Base-by-base conservation (phyloP, 306 rosid species). In the Dryas alaskensis region DNA sequence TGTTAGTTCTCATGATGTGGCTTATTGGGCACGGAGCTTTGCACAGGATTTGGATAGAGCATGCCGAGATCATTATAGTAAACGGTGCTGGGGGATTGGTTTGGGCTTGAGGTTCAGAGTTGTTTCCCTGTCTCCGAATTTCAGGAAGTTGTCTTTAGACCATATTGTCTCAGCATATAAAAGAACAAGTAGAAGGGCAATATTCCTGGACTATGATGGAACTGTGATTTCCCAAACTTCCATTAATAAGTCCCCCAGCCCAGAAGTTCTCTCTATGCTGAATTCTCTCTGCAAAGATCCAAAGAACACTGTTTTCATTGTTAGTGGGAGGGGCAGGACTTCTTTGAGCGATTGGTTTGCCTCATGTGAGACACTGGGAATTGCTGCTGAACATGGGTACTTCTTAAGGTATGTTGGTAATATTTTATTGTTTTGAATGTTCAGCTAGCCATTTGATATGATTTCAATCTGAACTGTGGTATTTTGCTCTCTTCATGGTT, bases 321-420 rank as follows among this genome's bases (percentile, higher is more conserved):
- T 93, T 60, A 93, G 98, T 42, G 98, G 92, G 58, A 87, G 97
- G 81, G 92, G 90, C 53, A 85, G 83, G 74, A 85, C 76, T 73
- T 84, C 90, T 59, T 82, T 93, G 31, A 73, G 87, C 43, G 87
- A 85, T 52, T 91, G 98, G 97, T 87, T 93, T 75, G 67, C 86
- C 67, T 81, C 97, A 22, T 89, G 93, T 72, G 77, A 87, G 78
- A 80, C 12, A 60, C 87, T 93, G 65, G 98, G 96, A 69, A 87
- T 93, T 70, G 95, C 96, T 5, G 96, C 98, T 12, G 98, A 93
- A 73, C 96, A 93, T 78, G 98, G 98, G 19, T 86, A 84, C 86
- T 89, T 91, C 74, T 52, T 86, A 72, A 89, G 98, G 98, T 93
- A 31, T 60, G 85, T 73, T 57, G n/a, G n/a, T 57, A 17, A 43